Evolutionary conservation across 306 rosid species (phyloP), one percentile per base, ranked within the genome.

Genomic region (Phaseolus lunatus): DNA sequence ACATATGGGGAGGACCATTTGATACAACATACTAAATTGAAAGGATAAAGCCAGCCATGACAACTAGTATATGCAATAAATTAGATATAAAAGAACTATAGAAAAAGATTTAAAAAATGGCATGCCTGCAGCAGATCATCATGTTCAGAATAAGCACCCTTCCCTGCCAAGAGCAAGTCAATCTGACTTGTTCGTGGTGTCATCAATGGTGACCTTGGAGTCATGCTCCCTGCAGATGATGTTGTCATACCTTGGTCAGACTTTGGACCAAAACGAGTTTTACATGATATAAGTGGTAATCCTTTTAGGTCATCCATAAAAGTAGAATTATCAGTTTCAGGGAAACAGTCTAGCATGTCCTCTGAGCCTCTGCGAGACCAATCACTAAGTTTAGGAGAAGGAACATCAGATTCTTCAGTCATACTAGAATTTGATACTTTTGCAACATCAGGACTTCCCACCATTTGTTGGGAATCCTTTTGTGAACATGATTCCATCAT

Each of bases 241-340:
- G 97, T 90, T 26, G 99, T 87, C 97, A 95, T 92, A 79, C 99
- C 99, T 72, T 92, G 99, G 83, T 95, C 99, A 84, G 99, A 95
- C 90, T 92, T 95, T 39, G 97, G 99, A 77, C 97, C 99, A 86
- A 95, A 95, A 66, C 97, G 99, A 86, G 96, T 92, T 90, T 86
- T 92, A 78, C 97, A 95, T 62, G 97, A 90, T 87, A 95, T 95
- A 49, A 86, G 88, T 73, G 99, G 97, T 72, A 95, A 85, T 53
- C 97, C 96, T 87, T 95, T 95, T 73, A 95, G 83, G 72, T 92
- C 99, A 75, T 95, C 99, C 97, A 95, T 89, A 69, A 87, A 88
- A 79, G 64, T 80, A 58, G 91, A 87, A 85, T 88, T 92, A 63
- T 95, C 99, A 12, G 89, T 83, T 85, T 92, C 99, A 73, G 94